phyloP scores from a whole-genome alignment of 495 filamentous ascomycete genomes.

The Podospora conica region DNA sequence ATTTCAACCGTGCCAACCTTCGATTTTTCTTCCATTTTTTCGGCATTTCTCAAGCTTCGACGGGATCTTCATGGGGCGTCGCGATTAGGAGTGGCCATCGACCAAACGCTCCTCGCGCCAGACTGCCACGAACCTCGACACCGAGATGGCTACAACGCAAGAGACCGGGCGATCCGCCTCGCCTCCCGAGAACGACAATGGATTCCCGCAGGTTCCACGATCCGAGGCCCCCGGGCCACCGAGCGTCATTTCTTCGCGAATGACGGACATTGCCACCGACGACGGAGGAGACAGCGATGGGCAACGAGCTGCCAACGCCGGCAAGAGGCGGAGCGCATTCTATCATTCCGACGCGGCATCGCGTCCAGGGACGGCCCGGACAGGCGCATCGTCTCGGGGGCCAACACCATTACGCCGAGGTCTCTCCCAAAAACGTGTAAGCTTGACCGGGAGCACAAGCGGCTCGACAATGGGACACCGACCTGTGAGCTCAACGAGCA shows the following conservation, averaged over 20 bases:
- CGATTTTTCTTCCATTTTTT: not conserved
- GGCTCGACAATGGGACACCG: slow-evolving; percentile 40
- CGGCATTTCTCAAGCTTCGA: not conserved
- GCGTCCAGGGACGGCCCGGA: slow-evolving; percentile 44
- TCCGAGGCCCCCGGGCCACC: slow-evolving; percentile 37
- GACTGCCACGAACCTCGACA: not conserved
- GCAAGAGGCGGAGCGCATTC: slow-evolving; percentile 33
- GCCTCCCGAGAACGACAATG: slow-evolving; percentile 33
- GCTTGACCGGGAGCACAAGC: slow-evolving; percentile 37
- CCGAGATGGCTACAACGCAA: slow-evolving; percentile 32
- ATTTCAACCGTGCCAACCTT: not conserved
- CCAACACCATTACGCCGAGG: slow-evolving; percentile 42
- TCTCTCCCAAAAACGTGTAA: slow-evolving; percentile 36
- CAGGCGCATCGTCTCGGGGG: slow-evolving; percentile 45
- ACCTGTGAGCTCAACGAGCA: slow-evolving; percentile 63
- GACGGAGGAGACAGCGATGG: slow-evolving; percentile 38
- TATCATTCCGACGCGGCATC: slow-evolving; percentile 42
- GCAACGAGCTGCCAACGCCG: slow-evolving; percentile 26
- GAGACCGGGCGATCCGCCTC: slow-evolving; percentile 29
- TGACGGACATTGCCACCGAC: slow-evolving; percentile 69
- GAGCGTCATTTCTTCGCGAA: slow-evolving; percentile 75
- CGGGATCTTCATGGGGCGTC: not conserved
- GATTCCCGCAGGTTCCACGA: slow-evolving; percentile 36
- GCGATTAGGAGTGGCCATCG: not conserved
- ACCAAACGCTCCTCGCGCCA: not conserved